A percentile compares a stretch with the other conserved stretches of the same genome.
Conservation (phyloP, 495 filamentous ascomycete species). For the Schizothecium vesticola region DNA sequence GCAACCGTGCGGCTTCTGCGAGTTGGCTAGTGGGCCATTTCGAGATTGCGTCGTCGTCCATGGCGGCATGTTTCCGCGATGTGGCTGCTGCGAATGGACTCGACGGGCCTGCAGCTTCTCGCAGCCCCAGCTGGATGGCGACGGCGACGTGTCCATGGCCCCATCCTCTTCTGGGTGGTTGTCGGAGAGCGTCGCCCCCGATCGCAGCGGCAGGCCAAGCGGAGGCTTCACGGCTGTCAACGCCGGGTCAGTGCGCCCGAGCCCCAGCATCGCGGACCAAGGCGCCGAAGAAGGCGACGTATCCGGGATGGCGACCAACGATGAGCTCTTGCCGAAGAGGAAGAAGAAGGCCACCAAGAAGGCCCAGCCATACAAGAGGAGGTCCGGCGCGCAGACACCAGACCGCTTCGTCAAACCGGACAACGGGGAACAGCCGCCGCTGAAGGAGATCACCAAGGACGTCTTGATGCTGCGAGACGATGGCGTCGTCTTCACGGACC, state of each 20-base stretch:
- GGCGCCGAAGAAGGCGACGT: not conserved
- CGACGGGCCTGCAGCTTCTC: slow-evolving; percentile 19
- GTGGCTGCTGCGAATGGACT: slow-evolving; percentile 35
- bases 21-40: slow-evolving; percentile 18
- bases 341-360: not conserved
- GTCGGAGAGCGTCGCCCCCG: not conserved
- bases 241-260: not conserved
- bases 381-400: not conserved
- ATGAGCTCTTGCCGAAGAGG: not conserved
- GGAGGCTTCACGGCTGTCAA: slow-evolving; percentile 27
- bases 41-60: slow-evolving; percentile 23
- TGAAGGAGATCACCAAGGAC: slow-evolving; percentile 35
- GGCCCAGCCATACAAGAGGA: not conserved
- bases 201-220: not conserved
- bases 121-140: not conserved
- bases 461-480: slow-evolving; percentile 35
- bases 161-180: not conserved
- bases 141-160: not conserved
- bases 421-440: not conserved
- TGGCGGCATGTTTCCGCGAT: slow-evolving; percentile 21
- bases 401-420: not conserved
- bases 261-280: not conserved
- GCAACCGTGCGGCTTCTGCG: slow-evolving; percentile 22
- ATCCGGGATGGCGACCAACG: not conserved
- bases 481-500: slow-evolving; percentile 34